These are phyloP conservation scores for Diaporthe velutina DNA, from an alignment of 2,329 filamentous ascomycete genomes.

Conservation along the genomic window DNA sequence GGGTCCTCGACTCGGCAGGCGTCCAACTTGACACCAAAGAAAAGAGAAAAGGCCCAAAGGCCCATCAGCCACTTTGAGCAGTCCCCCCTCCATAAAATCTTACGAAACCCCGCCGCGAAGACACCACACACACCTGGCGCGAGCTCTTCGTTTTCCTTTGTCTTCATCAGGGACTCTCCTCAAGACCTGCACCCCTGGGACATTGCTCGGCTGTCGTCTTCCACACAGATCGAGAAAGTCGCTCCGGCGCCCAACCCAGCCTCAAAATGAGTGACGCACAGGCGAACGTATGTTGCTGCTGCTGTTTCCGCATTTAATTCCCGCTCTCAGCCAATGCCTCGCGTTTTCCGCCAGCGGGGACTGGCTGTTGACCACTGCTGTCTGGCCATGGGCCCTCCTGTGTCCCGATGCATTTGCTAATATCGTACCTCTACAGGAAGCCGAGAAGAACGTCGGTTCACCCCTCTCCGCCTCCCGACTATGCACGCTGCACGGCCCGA, in stretches of 20 bases:
- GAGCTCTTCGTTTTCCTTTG: constrained; percentile 29
- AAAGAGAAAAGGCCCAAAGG: background rate
- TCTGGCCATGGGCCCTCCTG: background rate
- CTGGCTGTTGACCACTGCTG: background rate
- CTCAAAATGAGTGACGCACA: constrained; percentile 87
- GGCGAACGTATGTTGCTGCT: constrained; percentile 63
- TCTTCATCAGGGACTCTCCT: constrained; percentile 14
- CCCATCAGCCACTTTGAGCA: constrained; percentile 29
- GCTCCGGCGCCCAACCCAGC: constrained; percentile 42
- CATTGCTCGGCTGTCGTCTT: constrained; percentile 28
- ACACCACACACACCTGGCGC: constrained; percentile 19
- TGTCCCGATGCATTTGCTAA: constrained; percentile 27
- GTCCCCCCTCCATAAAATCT: constrained; percentile 37
- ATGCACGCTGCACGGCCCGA: background rate
- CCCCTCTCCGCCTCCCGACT: background rate
- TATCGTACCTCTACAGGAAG: constrained; percentile 66
- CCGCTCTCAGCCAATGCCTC: background rate
- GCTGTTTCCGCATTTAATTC: background rate
- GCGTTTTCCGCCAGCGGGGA: background rate
- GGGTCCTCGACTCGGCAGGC: constrained; percentile 27
- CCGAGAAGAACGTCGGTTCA: constrained; percentile 89
- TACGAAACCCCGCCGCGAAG: constrained; percentile 37
- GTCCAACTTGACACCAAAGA: constrained; percentile 24
- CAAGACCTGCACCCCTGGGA: background rate
- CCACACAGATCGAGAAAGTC: constrained; percentile 34